Evolutionary conservation across 805 yeast species (phyloP), one percentile per base, ranked within the genome.

Genomic region (Limtongia smithiae): DNA sequence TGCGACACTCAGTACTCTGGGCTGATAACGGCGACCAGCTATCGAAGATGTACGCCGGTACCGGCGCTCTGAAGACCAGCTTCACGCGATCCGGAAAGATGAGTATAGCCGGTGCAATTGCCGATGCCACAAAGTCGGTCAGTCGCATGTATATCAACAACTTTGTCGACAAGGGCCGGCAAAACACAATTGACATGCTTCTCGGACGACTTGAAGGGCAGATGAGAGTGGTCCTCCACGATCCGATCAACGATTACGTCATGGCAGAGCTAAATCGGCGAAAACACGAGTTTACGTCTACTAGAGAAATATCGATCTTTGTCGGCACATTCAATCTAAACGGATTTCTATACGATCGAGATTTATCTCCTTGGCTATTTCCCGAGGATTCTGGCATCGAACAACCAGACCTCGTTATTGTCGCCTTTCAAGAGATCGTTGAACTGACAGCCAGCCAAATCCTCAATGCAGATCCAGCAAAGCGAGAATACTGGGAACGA

Each of bases 21-120:
- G 99, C 99, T 1, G 96, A 93, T 66, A 93, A 93, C 66, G 99
- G 98, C 48, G 98, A 93, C 67, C 95, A 88, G 58, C 82, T 93
- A 3, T 87, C 96, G 2, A 94, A 87, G 65, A 91, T 93, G 15
- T 93, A 93, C 68, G 91, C 98, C 0, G 97, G 98, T 25, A 93
- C 99, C 0, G 95, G 95, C 53, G 99, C 99, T 0, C 73, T 93
- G 54, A 93, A 93, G 67, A 86, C 96, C 0, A 88, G 96, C 3
- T 93, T 85, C 63, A 86, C 97, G 1, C 78, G 99, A 64, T 82
- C 86, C 25, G 98, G 98, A 21, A 91, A 90, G 62, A 89, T 90
- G 97, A 88, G 91, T 37, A 70, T 93, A 46, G 97, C 97, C 0
- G 97, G 97, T 31, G 96, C 97, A 0, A 68, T 93, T n/a, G 85